A percentile compares a stretch with the other conserved stretches of the same genome.
Conservation (phyloP, 495 filamentous ascomycete genomes). For the Aspergillus hancockii region DNA sequence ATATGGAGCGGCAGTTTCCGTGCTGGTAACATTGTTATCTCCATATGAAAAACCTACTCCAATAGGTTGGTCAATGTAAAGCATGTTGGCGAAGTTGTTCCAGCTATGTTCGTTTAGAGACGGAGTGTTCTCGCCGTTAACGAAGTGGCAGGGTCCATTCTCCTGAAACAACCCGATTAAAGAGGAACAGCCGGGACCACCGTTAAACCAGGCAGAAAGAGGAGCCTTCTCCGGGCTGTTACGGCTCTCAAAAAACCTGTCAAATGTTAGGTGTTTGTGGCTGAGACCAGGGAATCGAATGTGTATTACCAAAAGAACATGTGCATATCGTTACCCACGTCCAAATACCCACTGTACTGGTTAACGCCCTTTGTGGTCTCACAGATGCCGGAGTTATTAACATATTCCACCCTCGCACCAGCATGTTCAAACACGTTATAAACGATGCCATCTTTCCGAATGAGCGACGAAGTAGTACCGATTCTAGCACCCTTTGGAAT, state of each 20-base stretch:
- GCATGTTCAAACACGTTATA: slow-evolving; percentile 56
- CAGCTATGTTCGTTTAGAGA: slow-evolving; percentile 52
- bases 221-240: slow-evolving; percentile 50
- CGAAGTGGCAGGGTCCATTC: slow-evolving; percentile 57
- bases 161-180: slow-evolving; percentile 61
- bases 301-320: slow-evolving; percentile 53
- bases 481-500: slow-evolving; percentile 4
- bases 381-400: slow-evolving; percentile 58
- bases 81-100: slow-evolving; percentile 53
- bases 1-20: slow-evolving; percentile 50
- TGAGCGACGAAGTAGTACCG: slow-evolving; percentile 28
- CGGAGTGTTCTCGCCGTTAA: slow-evolving; percentile 45
- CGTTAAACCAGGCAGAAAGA: slow-evolving; percentile 56
- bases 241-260: slow-evolving; percentile 52
- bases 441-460: slow-evolving; percentile 42
- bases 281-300: slow-evolving; percentile 3
- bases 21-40: slow-evolving; percentile 47
- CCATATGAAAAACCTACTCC: slow-evolving; percentile 58
- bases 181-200: slow-evolving; percentile 54
- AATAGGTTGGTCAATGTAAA: slow-evolving; percentile 59
- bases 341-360: slow-evolving; percentile 58
- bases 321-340: slow-evolving; percentile 53
- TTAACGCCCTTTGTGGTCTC: slow-evolving; percentile 57
- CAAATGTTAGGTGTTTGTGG: neutral
- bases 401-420: slow-evolving; percentile 50